Evolutionary conservation across 192 early-diverging fungal species (phyloP).

Genomic region (Coemansia guatemalensis): DNA sequence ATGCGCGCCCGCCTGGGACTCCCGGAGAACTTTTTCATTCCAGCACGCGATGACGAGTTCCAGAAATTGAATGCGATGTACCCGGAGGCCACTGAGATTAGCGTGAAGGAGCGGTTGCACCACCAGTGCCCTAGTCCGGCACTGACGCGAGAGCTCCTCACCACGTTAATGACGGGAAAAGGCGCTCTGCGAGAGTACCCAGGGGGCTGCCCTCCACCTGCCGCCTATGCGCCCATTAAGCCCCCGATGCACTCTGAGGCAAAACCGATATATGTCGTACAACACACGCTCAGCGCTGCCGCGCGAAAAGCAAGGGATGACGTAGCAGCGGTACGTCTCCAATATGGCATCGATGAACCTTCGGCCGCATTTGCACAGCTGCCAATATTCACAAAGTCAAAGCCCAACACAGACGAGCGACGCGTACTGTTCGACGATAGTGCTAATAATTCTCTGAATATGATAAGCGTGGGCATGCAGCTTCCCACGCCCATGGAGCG

Average conservation of each 20-base stretch:
- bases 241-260: conserved; percentile 13
- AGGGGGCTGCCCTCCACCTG: conserved; percentile 21
- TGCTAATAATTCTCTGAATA: conserved; percentile 26
- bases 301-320: not conserved
- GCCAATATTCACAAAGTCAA: too few relatives aligned
- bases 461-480: conserved; percentile 17
- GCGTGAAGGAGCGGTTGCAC: too few relatives aligned
- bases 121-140: too few relatives aligned
- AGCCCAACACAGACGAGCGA: conserved; percentile 11
- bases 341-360: conserved; percentile 26
- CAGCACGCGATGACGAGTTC: conserved; percentile 5
- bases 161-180: too few relatives aligned
- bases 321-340: not conserved
- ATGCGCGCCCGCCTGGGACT: conserved; percentile 7
- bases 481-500: conserved; percentile 8
- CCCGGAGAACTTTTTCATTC: not conserved
- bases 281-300: conserved; percentile 12
- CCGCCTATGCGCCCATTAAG: conserved; percentile 11
- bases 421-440: too few relatives aligned
- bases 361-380: conserved; percentile 8
- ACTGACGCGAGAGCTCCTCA: too few relatives aligned
- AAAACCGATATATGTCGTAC: conserved; percentile 1
- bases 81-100: not conserved
- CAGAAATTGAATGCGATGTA: not conserved
- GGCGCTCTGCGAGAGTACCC: conserved; percentile 15